Percentiles rank a stretch among this genome's conserved stretches.
Evolutionary conservation across 495 filamentous ascomycete species (phyloP).

Genomic region (Chaetomium tenue): DNA sequence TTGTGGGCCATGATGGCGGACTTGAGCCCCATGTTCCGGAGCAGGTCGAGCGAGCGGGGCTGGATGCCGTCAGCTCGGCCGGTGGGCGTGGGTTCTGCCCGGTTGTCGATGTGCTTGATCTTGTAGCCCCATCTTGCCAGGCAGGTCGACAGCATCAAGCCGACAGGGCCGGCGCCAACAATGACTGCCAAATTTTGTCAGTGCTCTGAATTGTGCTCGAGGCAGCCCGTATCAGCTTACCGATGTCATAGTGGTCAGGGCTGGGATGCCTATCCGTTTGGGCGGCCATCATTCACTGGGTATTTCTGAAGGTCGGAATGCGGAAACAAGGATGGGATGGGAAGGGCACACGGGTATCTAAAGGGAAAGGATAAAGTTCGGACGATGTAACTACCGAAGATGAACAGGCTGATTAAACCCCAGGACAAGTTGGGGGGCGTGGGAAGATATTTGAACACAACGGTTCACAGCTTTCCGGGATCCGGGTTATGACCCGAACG

Average conservation of each 20-base stretch:
- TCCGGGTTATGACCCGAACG: conserved; percentile 28
- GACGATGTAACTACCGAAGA: conserved; percentile 10
- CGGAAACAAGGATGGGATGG: conserved; percentile 6
- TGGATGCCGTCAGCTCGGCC: conserved; percentile 79
- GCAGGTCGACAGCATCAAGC: conserved; percentile 80
- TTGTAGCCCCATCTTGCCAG: conserved; percentile 69
- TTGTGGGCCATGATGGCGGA: conserved; percentile 74
- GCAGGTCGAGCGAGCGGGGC: conserved; percentile 73
- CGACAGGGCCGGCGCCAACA: conserved; percentile 85
- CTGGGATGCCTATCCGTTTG: conserved; percentile 24
- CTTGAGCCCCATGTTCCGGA: conserved; percentile 69
- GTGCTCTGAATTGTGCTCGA: background rate
- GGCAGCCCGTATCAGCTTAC: conserved; percentile 19
- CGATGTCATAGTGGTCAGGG: conserved; percentile 38
- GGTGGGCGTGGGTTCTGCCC: conserved; percentile 63
- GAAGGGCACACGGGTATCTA: conserved; percentile 24
- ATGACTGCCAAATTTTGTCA: conserved; percentile 56
- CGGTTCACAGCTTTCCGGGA: conserved; percentile 22
- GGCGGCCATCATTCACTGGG: conserved; percentile 25
- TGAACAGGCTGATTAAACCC: conserved; percentile 5
- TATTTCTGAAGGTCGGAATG: conserved; percentile 17
- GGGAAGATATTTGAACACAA: conserved; percentile 20
- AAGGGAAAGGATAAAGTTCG: conserved; percentile 4
- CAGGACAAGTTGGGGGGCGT: conserved; percentile 1
- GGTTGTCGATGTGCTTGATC: conserved; percentile 69